phyloP scores from a whole-genome alignment of 75 land plant species.

The Chamaecyparis obtusa region DNA sequence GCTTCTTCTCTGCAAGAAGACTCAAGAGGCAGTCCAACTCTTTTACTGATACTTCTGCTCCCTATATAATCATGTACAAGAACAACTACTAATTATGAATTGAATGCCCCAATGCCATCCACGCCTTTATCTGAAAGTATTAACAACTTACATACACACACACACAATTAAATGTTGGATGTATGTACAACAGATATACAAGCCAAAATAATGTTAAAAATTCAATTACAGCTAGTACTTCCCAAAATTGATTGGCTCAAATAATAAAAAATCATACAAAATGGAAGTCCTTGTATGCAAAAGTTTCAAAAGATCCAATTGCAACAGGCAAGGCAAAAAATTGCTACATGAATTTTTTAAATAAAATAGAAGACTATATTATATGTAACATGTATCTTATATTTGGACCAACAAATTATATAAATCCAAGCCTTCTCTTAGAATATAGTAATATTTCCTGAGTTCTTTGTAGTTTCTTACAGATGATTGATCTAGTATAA shows the following conservation, averaged over 20 bases:
- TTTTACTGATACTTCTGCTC: slow-evolving; percentile 88
- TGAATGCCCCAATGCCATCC: not conserved
- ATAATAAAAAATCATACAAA: not conserved
- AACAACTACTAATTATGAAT: not conserved
- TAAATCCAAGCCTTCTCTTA: not conserved
- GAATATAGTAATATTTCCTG: not conserved
- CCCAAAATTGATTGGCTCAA: not conserved
- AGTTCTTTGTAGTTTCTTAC: not conserved
- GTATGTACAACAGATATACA: too few relatives aligned
- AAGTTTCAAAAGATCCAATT: not conserved
- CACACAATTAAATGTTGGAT: too few relatives aligned
- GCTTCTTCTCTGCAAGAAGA: slow-evolving; percentile 85
- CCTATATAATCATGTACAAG: slow-evolving; percentile 54
- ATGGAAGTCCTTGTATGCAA: not conserved
- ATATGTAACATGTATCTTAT: not conserved
- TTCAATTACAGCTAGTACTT: not conserved
- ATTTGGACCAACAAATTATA: not conserved
- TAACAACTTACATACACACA: too few relatives aligned
- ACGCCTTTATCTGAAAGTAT: not conserved
- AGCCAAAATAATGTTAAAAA: not conserved
- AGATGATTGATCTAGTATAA: not conserved
- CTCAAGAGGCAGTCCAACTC: slow-evolving; percentile 75
- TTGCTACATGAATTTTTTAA: not conserved
- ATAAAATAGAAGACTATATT: not conserved
- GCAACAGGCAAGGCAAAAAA: not conserved